Percentiles rank a stretch among this genome's conserved stretches.
phyloP scores from a whole-genome alignment of 257 asterid genomes.

The Solanum tacnaense region DNA sequence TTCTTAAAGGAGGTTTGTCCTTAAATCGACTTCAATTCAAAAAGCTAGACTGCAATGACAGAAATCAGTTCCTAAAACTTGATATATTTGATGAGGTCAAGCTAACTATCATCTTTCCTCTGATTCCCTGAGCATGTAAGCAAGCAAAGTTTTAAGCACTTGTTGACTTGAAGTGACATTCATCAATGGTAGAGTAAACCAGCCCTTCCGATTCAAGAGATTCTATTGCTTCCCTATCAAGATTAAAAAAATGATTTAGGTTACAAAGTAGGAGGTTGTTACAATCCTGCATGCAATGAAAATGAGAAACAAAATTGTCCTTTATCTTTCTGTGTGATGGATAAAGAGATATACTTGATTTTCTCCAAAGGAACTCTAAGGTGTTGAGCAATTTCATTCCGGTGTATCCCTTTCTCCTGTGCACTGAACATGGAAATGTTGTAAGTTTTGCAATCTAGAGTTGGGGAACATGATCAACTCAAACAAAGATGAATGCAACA shows the following conservation, averaged over 20 bases:
- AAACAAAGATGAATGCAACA: not conserved
- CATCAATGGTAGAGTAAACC: slow-evolving; percentile 75
- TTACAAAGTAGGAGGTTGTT: not conserved
- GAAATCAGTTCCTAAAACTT: not conserved
- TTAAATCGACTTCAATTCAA: not conserved
- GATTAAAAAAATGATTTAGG: not conserved
- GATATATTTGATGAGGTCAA: not conserved
- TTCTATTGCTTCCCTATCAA: slow-evolving; percentile 50
- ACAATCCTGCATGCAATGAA: not conserved
- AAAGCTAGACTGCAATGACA: not conserved
- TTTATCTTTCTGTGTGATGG: not conserved
- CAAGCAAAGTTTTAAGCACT: slow-evolving; percentile 10
- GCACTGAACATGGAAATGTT: slow-evolving; percentile 29
- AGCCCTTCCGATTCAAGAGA: slow-evolving; percentile 62
- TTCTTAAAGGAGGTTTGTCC: not conserved
- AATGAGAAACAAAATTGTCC: not conserved
- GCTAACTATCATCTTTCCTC: not conserved
- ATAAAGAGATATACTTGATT: slow-evolving; percentile 30
- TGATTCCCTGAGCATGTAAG: not conserved
- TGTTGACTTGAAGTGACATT: slow-evolving; percentile 66
- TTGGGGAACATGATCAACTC: not conserved
- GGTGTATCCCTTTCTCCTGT: slow-evolving; percentile 56
- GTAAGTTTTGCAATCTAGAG: not conserved
- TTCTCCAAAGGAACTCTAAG: slow-evolving; percentile 58
- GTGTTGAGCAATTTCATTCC: slow-evolving; percentile 52